Evolutionary conservation across 2,329 filamentous ascomycete species (phyloP).

Genomic region (Cryphonectria carpinicola): DNA sequence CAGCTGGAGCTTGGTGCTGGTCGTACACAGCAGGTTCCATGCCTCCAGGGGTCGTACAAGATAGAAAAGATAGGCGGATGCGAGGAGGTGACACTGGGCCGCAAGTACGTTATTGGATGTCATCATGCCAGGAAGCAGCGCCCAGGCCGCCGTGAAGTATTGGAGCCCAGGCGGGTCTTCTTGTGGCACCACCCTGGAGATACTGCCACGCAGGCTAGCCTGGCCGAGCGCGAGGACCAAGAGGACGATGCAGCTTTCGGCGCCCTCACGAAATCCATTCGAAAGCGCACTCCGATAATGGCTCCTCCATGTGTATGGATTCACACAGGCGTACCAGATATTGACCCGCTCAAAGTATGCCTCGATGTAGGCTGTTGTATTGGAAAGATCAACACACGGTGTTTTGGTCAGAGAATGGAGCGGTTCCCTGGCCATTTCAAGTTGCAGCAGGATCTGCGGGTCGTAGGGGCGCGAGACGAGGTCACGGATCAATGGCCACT

Average conservation of each 20-base stretch:
- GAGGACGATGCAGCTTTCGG: slow-evolving; percentile 81
- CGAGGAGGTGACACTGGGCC: slow-evolving; percentile 79
- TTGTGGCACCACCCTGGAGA: slow-evolving; percentile 69
- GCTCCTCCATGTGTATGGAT: slow-evolving; percentile 77
- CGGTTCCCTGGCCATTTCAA: slow-evolving; percentile 81
- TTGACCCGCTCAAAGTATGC: slow-evolving; percentile 83
- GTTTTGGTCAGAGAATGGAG: slow-evolving; percentile 68
- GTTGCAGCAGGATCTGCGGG: slow-evolving; percentile 77
- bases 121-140: slow-evolving; percentile 76
- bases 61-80: slow-evolving; percentile 82
- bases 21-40: slow-evolving; percentile 79
- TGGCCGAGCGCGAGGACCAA: slow-evolving; percentile 78
- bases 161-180: slow-evolving; percentile 75
- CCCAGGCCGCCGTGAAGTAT: slow-evolving; percentile 83
- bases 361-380: slow-evolving; percentile 74
- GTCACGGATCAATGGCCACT: slow-evolving; percentile 80
- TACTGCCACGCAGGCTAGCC: slow-evolving; percentile 75
- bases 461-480: slow-evolving; percentile 78
- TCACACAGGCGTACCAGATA: slow-evolving; percentile 84
- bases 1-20: slow-evolving; percentile 80
- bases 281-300: slow-evolving; percentile 77
- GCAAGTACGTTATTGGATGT: slow-evolving; percentile 78
- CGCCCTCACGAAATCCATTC: slow-evolving; percentile 75
- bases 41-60: slow-evolving; percentile 81
- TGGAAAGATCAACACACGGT: slow-evolving; percentile 71